These are phyloP conservation scores for Mollisia scopiformis DNA, from an alignment of 2,329 filamentous ascomycete species.

Conservation along the genomic window DNA sequence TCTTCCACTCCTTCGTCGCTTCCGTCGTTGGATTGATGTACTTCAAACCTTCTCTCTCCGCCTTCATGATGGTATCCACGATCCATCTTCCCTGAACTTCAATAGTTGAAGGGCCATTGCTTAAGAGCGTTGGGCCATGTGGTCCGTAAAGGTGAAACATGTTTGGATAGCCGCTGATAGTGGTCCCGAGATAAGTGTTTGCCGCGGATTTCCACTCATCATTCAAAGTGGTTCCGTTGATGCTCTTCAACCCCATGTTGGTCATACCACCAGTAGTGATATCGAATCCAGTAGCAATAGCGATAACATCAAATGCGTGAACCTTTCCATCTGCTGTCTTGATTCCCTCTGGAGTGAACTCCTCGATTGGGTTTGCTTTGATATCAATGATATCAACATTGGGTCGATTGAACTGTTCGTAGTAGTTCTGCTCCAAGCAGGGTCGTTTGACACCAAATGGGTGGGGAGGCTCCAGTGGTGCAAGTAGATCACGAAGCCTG, in stretches of 20 bases:
- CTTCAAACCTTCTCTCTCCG: constrained; percentile 48
- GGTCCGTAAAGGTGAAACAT: constrained; percentile 58
- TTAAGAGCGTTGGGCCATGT: constrained; percentile 58
- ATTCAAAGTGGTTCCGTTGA: constrained; percentile 41
- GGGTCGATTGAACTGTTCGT: constrained; percentile 48
- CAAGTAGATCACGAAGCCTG: constrained; percentile 28
- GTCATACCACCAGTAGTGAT: constrained; percentile 47
- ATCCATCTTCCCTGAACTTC: constrained; percentile 62
- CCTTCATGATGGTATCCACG: constrained; percentile 51
- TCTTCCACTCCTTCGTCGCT: constrained; percentile 52
- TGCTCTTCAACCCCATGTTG: constrained; percentile 47
- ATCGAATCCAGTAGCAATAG: constrained; percentile 41
- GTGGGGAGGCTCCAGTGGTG: constrained; percentile 28
- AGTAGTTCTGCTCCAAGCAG: constrained; percentile 50
- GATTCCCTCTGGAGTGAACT: constrained; percentile 41
- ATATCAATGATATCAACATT: constrained; percentile 45
- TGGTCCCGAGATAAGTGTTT: constrained; percentile 48
- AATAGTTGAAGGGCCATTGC: constrained; percentile 57
- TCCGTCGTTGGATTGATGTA: constrained; percentile 53
- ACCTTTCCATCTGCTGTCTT: constrained; percentile 31
- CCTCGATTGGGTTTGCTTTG: constrained; percentile 46
- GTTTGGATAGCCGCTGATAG: constrained; percentile 49
- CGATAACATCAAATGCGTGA: constrained; percentile 34
- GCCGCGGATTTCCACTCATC: constrained; percentile 47
- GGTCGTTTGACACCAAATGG: constrained; percentile 56